These are phyloP conservation scores for Xanthoceras sorbifolium DNA, from an alignment of 345 rosid species.

Conservation along the genomic window DNA sequence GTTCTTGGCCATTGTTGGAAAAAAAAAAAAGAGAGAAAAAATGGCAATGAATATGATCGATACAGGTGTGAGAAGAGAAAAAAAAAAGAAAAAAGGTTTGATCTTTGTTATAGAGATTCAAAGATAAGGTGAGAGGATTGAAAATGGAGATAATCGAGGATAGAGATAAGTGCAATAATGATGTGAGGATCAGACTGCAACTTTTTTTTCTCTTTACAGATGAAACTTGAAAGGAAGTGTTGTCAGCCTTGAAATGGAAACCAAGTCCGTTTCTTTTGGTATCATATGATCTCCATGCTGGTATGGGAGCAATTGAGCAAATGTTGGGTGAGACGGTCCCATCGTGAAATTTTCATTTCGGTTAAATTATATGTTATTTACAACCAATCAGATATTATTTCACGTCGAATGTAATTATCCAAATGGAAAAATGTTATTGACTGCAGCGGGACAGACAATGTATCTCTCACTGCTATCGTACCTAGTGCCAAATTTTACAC, in stretches of 20 bases:
- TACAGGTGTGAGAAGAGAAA: neutral
- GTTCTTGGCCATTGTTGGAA: slow-evolving; percentile 23
- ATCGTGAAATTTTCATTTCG: too few relatives aligned
- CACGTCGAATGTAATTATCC: too few relatives aligned
- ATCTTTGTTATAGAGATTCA: neutral
- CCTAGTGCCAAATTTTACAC: too few relatives aligned
- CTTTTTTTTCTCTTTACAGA: slow-evolving; percentile 5
- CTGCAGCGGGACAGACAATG: too few relatives aligned
- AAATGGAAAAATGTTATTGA: too few relatives aligned
- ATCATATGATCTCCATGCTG: slow-evolving; percentile 5
- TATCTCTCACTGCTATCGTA: too few relatives aligned
- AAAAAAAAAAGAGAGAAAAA: neutral
- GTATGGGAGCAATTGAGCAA: too few relatives aligned
- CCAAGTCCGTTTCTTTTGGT: neutral
- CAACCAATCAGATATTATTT: too few relatives aligned
- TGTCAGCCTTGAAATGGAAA: slow-evolving; percentile 11
- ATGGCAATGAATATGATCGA: neutral
- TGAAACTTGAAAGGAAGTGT: slow-evolving; percentile 2
- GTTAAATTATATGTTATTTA: too few relatives aligned
- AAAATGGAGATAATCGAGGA: slow-evolving; percentile 22
- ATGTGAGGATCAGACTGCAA: neutral
- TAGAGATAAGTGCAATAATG: slow-evolving; percentile 10
- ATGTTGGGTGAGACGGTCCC: too few relatives aligned
- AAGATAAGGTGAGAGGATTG: slow-evolving; percentile 20
- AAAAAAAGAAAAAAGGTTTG: neutral